phyloP scores from a whole-genome alignment of 352 stramenopile species.

The Pythium utonaiense region DNA sequence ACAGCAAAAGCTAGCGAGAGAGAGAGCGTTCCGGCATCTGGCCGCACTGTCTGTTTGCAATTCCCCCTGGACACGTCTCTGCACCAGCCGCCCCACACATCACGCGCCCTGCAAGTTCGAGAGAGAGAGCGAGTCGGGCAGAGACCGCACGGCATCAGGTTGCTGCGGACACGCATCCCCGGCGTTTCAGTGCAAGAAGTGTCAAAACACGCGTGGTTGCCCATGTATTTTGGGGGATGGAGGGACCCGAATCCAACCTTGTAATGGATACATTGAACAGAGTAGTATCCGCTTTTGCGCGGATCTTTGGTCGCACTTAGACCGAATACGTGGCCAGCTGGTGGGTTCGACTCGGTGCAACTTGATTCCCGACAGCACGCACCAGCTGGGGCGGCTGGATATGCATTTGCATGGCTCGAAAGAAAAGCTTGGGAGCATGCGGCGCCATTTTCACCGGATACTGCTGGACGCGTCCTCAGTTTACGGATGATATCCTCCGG shows the following conservation, averaged over 20 bases:
- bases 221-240: too few relatives aligned
- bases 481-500: not conserved
- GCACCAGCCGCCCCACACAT: conserved; percentile 5
- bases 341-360: conserved; percentile 9
- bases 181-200: not conserved
- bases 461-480: conserved; percentile 6
- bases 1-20: conserved; percentile 1
- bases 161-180: not conserved
- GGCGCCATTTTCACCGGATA: conserved; percentile 8
- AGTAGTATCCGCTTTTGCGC: not conserved
- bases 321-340: not conserved
- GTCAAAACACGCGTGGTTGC: conserved; percentile 2
- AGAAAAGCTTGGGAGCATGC: conserved; percentile 6
- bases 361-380: conserved; percentile 9
- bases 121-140: conserved; percentile 21
- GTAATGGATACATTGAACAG: too few relatives aligned
- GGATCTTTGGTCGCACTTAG: not conserved
- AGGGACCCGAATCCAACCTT: too few relatives aligned
- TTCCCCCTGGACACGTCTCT: conserved; percentile 19
- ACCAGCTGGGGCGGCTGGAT: conserved; percentile 13
- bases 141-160: conserved; percentile 2
- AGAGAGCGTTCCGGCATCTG: conserved; percentile 12
- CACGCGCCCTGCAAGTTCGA: conserved; percentile 18
- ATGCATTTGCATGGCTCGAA: conserved; percentile 17
- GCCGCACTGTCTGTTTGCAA: conserved; percentile 13